These are phyloP conservation scores for Cystobasidium tubakii DNA, from an alignment of 768 basidiomycete species.

Conservation along the genomic window DNA sequence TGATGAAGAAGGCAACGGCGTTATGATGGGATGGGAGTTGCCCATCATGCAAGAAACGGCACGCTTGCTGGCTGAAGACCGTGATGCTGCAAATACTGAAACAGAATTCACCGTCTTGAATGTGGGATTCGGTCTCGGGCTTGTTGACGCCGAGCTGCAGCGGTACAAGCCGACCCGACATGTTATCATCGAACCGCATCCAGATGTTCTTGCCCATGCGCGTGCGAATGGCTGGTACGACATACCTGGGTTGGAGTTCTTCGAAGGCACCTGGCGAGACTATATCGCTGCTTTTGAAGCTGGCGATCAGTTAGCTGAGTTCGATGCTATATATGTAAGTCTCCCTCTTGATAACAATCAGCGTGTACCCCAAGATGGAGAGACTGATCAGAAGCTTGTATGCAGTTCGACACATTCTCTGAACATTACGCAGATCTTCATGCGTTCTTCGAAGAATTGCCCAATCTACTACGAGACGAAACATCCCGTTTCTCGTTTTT, in stretches of 20 bases:
- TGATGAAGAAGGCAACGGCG: slow-evolving; percentile 73
- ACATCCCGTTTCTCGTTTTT: slow-evolving; percentile 83
- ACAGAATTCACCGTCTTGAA: slow-evolving; percentile 65
- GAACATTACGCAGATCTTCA: slow-evolving; percentile 57
- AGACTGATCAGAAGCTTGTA: no score
- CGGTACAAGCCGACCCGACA: slow-evolving; percentile 53
- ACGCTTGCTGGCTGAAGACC: slow-evolving; percentile 57
- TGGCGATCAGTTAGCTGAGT: slow-evolving; percentile 65
- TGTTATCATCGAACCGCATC: slow-evolving; percentile 89
- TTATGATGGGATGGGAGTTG: slow-evolving; percentile 99
- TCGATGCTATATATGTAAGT: slow-evolving; percentile 86
- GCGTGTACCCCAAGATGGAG: no score
- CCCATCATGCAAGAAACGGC: slow-evolving; percentile 82
- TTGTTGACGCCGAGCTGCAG: slow-evolving; percentile 51
- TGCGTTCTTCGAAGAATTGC: slow-evolving; percentile 72
- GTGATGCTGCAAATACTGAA: slow-evolving; percentile 44
- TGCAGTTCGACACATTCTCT: slow-evolving; percentile 40
- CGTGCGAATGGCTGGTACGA: slow-evolving; percentile 67
- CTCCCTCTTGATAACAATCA: no score
- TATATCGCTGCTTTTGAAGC: slow-evolving; percentile 55
- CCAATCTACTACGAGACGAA: slow-evolving; percentile 67
- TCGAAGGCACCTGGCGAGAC: slow-evolving; percentile 94
- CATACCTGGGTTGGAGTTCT: slow-evolving; percentile 66
- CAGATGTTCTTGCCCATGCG: slow-evolving; percentile 81
- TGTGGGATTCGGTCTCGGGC: slow-evolving; percentile 88